Conservation (phyloP, 495 filamentous ascomycete species). For the Aspergillus biplanus region DNA sequence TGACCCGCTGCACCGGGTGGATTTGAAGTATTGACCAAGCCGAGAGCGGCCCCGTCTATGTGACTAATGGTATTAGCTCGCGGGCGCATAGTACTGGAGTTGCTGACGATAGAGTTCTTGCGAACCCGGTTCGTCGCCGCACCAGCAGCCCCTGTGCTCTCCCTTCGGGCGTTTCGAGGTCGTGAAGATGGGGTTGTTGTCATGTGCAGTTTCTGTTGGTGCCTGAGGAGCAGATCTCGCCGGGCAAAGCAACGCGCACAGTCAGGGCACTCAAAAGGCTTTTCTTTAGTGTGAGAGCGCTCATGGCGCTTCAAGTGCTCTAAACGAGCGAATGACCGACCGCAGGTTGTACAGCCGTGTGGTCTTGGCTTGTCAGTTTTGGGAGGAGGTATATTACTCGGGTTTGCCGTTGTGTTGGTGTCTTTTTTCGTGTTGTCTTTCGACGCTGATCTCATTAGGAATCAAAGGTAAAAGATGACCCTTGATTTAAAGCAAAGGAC, state of each 20-base stretch:
- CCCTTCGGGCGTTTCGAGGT: slow-evolving; percentile 76
- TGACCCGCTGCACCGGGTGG: slow-evolving; percentile 53
- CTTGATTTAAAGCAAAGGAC: slow-evolving; percentile 14
- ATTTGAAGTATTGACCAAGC: slow-evolving; percentile 67
- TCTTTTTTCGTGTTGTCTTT: slow-evolving; percentile 43
- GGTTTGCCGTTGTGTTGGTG: slow-evolving; percentile 35
- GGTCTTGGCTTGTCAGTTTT: slow-evolving; percentile 98
- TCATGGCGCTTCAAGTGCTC: slow-evolving; percentile 99
- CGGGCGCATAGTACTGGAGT: slow-evolving; percentile 72
- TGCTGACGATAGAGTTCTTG: slow-evolving; percentile 86
- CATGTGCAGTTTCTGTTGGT: slow-evolving; percentile 99
- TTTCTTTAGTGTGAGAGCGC: slow-evolving; percentile 98
- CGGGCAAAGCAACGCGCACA: slow-evolving; percentile 95
- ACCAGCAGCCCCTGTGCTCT: slow-evolving; percentile 81
- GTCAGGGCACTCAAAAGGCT: slow-evolving; percentile 97
- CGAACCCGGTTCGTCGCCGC: slow-evolving; percentile 73
- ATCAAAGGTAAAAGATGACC: slow-evolving; percentile 4
- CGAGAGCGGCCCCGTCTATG: slow-evolving; percentile 77
- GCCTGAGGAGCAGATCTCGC: slow-evolving; percentile 86
- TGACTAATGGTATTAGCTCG: slow-evolving; percentile 97
- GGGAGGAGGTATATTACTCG: slow-evolving; percentile 61
- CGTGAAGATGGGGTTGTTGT: slow-evolving; percentile 89
- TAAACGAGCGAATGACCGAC: slow-evolving; percentile 89
- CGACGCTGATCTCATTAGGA: slow-evolving; percentile 26
- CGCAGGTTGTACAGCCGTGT: slow-evolving; percentile 91